Conservation (phyloP, 108 stramenopile genomes). For the Nitzschia sp. region DNA sequence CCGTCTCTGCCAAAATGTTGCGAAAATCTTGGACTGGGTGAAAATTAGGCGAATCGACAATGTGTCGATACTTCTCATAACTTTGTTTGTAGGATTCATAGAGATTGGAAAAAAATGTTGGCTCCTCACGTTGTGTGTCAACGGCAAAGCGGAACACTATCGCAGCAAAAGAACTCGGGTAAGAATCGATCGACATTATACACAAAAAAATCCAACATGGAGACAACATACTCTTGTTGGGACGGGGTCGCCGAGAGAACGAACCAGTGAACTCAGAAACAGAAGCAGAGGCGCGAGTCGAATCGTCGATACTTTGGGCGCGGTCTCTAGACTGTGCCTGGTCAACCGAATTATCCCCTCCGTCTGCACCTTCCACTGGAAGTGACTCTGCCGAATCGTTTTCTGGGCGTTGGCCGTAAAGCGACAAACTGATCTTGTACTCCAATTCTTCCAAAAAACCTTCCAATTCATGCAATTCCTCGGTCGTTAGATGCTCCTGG, state of each 20-base stretch:
- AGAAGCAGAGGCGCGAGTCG: neutral
- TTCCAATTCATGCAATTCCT: constrained; percentile 69
- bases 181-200: neutral
- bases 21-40: constrained; percentile 70
- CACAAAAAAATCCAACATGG: too few relatives aligned
- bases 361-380: neutral
- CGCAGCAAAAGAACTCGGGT: neutral
- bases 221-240: constrained; percentile 42
- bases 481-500: constrained; percentile 80
- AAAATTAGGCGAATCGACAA: constrained; percentile 56
- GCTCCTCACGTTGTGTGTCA: constrained; percentile 50
- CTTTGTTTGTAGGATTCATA: constrained; percentile 73
- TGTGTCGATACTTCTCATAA: constrained; percentile 55
- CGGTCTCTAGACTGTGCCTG: too few relatives aligned
- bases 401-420: constrained; percentile 47
- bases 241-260: constrained; percentile 24
- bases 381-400: neutral
- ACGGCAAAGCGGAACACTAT: constrained; percentile 64
- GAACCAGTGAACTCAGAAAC: constrained; percentile 10
- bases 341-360: neutral
- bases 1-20: constrained; percentile 62
- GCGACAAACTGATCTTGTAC: constrained; percentile 56
- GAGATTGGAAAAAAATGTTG: constrained; percentile 75
- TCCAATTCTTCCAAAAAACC: constrained; percentile 71
- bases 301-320: too few relatives aligned